phyloP scores from a whole-genome alignment of 331 rosid genomes.

The Saraca asoca region DNA sequence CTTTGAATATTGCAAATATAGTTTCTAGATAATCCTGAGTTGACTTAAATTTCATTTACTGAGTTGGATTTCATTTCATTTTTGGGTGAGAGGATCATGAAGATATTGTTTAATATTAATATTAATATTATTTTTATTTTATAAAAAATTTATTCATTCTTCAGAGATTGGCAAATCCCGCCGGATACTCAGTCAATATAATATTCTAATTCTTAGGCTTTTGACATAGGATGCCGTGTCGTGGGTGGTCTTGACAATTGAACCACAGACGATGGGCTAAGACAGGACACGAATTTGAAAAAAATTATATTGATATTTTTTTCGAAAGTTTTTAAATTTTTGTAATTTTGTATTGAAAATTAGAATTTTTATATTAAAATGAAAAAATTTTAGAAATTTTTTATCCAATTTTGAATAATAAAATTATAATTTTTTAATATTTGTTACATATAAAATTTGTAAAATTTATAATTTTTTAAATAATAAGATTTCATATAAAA shows the following conservation, averaged over 20 bases:
- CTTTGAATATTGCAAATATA: not conserved
- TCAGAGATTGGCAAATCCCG: not conserved
- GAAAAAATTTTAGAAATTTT: no score
- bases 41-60: conserved; percentile 14
- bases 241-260: not conserved
- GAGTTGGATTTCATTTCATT: not conserved
- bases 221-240: not conserved
- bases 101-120: not conserved
- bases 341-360: no score
- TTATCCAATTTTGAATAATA: no score
- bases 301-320: no score
- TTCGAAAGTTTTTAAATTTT: no score
- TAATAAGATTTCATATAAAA: no score
- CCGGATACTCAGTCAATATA: not conserved
- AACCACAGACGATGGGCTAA: not conserved
- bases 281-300: no score
- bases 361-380: no score
- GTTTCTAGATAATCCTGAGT: not conserved
- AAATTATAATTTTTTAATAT: no score
- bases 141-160: not conserved
- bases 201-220: not conserved
- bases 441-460: no score
- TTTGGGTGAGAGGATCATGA: not conserved
- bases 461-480: no score
- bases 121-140: no score